A percentile compares a stretch with the other conserved stretches of the same genome.
Evolutionary conservation across 176 grass and related monocot genomes (phyloP).

Genomic region (Rhynchospora pubera): DNA sequence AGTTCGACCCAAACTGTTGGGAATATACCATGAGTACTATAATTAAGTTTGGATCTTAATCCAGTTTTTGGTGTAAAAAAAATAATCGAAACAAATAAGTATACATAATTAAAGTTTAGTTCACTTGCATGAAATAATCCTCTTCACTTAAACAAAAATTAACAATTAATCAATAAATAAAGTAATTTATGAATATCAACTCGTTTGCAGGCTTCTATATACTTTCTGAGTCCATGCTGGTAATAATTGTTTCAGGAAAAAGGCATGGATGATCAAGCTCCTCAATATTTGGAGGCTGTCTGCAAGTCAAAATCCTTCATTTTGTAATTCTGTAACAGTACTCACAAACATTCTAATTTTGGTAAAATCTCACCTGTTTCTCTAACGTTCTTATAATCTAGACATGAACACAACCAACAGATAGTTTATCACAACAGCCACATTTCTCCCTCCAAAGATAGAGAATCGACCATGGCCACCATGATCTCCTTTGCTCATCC

Average conservation of each 20-base stretch:
- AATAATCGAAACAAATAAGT: background rate
- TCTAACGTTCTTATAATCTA: background rate
- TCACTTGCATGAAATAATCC: background rate
- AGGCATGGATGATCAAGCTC: background rate
- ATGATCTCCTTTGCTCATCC: background rate
- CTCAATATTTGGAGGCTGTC: background rate
- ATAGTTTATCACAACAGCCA: constrained; percentile 1
- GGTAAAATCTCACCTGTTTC: background rate
- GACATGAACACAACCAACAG: background rate
- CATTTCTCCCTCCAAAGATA: background rate
- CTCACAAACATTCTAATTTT: constrained; percentile 2
- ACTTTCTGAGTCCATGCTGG: background rate
- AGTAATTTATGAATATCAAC: background rate
- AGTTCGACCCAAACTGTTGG: no score
- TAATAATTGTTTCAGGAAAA: background rate
- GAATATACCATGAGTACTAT: no score
- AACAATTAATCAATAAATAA: background rate
- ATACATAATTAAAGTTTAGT: no score
- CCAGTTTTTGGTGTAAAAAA: background rate
- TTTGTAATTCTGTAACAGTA: background rate
- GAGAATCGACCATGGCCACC: background rate
- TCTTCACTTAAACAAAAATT: background rate
- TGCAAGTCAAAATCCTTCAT: background rate
- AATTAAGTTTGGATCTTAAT: background rate
- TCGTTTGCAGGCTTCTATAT: background rate